A percentile compares a stretch with the other conserved stretches of the same genome.
These are phyloP conservation scores for Papiliotrema nemorosa DNA, from an alignment of 1,284 basidiomycete species.

Conservation along the genomic window DNA sequence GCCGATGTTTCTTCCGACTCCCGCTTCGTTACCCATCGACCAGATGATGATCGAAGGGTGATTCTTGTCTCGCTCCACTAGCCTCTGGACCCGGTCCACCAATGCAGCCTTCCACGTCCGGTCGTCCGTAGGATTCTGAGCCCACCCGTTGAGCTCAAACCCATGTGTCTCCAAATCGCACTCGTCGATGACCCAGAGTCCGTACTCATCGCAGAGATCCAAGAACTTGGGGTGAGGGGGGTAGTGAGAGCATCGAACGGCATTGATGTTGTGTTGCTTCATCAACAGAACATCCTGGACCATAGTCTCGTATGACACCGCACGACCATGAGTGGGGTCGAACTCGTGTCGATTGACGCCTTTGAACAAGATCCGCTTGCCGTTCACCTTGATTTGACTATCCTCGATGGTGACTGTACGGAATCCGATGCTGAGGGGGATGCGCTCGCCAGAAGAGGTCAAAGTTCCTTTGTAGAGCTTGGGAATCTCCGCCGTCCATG, in stretches of 20 bases:
- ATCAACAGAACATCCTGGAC: conserved; percentile 21
- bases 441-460: conserved; percentile 10
- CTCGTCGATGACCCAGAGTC: conserved; percentile 31
- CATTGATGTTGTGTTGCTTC: conserved; percentile 29
- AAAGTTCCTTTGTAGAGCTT: conserved; percentile 7
- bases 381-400: conserved; percentile 23
- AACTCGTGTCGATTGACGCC: conserved; percentile 30
- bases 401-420: conserved; percentile 18
- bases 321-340: conserved; percentile 16
- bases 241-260: conserved; percentile 23
- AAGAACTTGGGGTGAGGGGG: conserved; percentile 24
- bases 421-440: conserved; percentile 21
- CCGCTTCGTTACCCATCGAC: conserved; percentile 26
- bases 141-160: conserved; percentile 16
- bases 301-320: conserved; percentile 16
- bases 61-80: conserved; percentile 30
- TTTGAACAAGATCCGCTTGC: conserved; percentile 16
- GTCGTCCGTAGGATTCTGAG: conserved; percentile 11
- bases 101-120: conserved; percentile 12
- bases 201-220: conserved; percentile 23
- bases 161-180: conserved; percentile 28
- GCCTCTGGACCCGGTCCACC: conserved; percentile 16
- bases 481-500: conserved; percentile 25
- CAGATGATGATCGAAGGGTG: conserved; percentile 25
- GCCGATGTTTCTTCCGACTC: conserved; percentile 19